Conservation (phyloP, 1,139 yeast species). For the Saccharomyces hybrid region DNA sequence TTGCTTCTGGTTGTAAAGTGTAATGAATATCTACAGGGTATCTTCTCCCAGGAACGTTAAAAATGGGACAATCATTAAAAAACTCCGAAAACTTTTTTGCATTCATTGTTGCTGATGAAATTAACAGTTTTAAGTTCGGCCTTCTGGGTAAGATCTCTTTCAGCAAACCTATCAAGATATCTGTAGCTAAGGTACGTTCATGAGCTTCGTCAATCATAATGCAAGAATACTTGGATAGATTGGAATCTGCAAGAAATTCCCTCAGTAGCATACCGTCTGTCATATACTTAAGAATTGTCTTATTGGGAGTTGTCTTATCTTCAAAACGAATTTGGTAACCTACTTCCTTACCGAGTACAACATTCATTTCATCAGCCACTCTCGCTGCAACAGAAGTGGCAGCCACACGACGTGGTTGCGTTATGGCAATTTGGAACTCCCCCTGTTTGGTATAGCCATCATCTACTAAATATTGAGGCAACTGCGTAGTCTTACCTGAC, state of each 20-base stretch:
- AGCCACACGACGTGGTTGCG: conserved; percentile 71
- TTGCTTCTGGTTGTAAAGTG: conserved; percentile 82
- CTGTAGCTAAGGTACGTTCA: conserved; percentile 86
- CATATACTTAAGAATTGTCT: conserved; percentile 61
- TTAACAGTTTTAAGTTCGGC: conserved; percentile 61
- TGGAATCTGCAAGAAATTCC: conserved; percentile 75
- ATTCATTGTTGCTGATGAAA: conserved; percentile 93
- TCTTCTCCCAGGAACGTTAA: conserved; percentile 81
- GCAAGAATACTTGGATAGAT: conserved; percentile 59
- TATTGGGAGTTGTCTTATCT: conserved; percentile 42
- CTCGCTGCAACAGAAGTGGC: conserved; percentile 63
- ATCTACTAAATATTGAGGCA: conserved; percentile 80
- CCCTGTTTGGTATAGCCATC: conserved; percentile 59
- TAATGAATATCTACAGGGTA: conserved; percentile 85
- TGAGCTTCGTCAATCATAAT: conserved; percentile 96
- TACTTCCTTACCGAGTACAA: conserved; percentile 51
- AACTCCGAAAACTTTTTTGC: conserved; percentile 75
- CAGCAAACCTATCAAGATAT: conserved; percentile 72
- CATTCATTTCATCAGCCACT: conserved; percentile 59
- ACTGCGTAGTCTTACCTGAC: conserved; percentile 92
- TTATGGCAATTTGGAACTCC: conserved; percentile 52
- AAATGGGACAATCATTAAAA: conserved; percentile 77
- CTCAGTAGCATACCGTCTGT: conserved; percentile 91
- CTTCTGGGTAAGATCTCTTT: conserved; percentile 58
- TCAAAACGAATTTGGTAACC: conserved; percentile 65